Evolutionary conservation across 225 moss, liverwort and hornwort species (phyloP).

Genomic region (Climacium dendroides): DNA sequence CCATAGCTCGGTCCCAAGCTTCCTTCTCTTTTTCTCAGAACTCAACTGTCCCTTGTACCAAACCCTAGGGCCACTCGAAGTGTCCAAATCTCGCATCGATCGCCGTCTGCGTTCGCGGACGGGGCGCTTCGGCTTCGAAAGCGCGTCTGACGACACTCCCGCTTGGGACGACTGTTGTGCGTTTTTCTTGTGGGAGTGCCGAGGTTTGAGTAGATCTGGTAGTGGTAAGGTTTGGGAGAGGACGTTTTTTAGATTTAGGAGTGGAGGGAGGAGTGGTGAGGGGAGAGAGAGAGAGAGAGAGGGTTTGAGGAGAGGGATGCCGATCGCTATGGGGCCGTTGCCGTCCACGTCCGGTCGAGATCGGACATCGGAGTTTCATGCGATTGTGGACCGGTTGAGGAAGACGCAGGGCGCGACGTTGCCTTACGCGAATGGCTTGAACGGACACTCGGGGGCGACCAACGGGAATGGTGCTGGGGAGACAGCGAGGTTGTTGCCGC

Average conservation of each 20-base stretch:
- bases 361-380: conserved; percentile 48
- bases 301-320: not conserved
- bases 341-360: conserved; percentile 50
- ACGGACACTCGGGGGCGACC: not conserved
- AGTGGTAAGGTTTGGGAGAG: not conserved
- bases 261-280: not conserved
- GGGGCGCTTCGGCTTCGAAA: not conserved
- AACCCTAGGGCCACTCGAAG: not conserved
- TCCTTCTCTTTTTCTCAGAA: not conserved
- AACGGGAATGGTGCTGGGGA: conserved; percentile 23
- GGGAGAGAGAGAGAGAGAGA: not conserved
- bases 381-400: conserved; percentile 42
- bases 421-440: conserved; percentile 12
- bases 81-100: not conserved
- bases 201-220: conserved; percentile 2
- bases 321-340: conserved; percentile 37
- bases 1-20: not conserved
- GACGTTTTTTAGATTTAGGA: not conserved
- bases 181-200: not conserved
- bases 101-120: not conserved
- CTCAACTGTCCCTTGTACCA: not conserved
- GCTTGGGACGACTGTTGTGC: not conserved
- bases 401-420: conserved; percentile 27
- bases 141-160: not conserved
- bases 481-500: conserved; percentile 35